Percentiles rank a stretch among this genome's conserved stretches.
Conservation (phyloP, 169 alveolate genomes). For the Babesia microti region DNA sequence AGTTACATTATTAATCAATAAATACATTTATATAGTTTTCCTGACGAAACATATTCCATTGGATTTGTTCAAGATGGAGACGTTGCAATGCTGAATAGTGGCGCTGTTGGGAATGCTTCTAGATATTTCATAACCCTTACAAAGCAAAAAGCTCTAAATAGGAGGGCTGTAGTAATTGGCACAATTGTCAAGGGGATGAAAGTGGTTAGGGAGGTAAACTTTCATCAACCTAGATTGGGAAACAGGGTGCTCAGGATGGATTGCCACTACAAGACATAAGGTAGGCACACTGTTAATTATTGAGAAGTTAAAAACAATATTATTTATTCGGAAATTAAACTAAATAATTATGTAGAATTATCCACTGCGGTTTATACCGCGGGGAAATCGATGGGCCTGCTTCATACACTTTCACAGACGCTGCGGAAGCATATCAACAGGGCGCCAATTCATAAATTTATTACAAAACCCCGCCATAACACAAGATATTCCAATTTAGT, state of each 20-base stretch:
- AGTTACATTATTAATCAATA: no score
- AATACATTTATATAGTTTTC: conserved; percentile 31
- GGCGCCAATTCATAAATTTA: not conserved
- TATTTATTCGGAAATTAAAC: no score
- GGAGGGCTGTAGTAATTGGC: conserved; percentile 54
- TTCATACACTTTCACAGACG: conserved; percentile 9
- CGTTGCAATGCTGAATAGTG: conserved; percentile 50
- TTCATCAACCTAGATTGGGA: conserved; percentile 37
- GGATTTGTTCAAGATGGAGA: conserved; percentile 61
- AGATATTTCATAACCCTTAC: conserved; percentile 53
- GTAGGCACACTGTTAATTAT: not conserved
- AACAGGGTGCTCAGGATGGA: conserved; percentile 5
- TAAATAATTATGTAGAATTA: conserved; percentile 5
- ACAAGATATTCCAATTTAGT: not conserved
- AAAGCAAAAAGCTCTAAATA: conserved; percentile 41
- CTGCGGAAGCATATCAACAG: not conserved
- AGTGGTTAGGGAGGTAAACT: conserved; percentile 42
- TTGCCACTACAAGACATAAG: conserved; percentile 8
- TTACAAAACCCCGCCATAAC: not conserved
- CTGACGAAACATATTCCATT: conserved; percentile 52
- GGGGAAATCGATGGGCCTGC: conserved; percentile 41
- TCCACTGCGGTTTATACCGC: conserved; percentile 34
- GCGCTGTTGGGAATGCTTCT: conserved; percentile 44
- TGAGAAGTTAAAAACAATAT: no score
- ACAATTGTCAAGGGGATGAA: conserved; percentile 64